These are phyloP conservation scores for Escallonia herrerae DNA, from an alignment of 129 eudicot species.

Conservation along the genomic window DNA sequence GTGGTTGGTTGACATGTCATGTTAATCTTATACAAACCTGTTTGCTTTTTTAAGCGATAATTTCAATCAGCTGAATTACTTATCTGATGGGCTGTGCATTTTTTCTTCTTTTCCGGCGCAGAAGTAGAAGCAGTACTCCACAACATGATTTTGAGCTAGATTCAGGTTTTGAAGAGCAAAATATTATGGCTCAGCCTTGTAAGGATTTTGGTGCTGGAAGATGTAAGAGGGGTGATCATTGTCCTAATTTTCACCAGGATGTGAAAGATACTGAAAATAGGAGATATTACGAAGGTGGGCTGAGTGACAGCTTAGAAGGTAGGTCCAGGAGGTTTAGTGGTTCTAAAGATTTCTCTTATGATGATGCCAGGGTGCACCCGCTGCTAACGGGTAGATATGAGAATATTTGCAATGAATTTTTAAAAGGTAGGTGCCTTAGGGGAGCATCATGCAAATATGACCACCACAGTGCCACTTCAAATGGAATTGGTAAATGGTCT, in stretches of 20 bases:
- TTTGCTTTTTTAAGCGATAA: too few species aligned
- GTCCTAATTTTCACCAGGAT: slow-evolving; percentile 5
- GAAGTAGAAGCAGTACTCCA: slow-evolving; percentile 16
- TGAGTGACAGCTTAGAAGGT: background rate
- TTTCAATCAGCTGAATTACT: too few species aligned
- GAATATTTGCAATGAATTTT: background rate
- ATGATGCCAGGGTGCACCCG: background rate
- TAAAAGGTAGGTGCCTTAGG: background rate
- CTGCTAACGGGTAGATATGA: background rate
- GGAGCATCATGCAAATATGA: background rate
- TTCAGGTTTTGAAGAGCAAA: slow-evolving; percentile 1
- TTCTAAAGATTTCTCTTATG: background rate
- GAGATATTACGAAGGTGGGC: slow-evolving; percentile 6
- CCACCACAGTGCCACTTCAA: background rate
- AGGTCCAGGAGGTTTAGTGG: background rate
- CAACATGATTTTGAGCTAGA: background rate
- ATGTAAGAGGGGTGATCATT: slow-evolving; percentile 3
- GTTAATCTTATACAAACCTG: too few species aligned
- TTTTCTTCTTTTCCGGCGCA: background rate
- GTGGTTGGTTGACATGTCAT: too few species aligned
- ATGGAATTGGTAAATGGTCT: background rate
- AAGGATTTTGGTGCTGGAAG: slow-evolving; percentile 4
- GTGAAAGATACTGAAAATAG: background rate
- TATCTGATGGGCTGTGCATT: background rate
- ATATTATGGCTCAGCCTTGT: slow-evolving; percentile 10